Evolutionary conservation across 116 monocot species (phyloP).

Genomic region (Papilionanthe hybrid): DNA sequence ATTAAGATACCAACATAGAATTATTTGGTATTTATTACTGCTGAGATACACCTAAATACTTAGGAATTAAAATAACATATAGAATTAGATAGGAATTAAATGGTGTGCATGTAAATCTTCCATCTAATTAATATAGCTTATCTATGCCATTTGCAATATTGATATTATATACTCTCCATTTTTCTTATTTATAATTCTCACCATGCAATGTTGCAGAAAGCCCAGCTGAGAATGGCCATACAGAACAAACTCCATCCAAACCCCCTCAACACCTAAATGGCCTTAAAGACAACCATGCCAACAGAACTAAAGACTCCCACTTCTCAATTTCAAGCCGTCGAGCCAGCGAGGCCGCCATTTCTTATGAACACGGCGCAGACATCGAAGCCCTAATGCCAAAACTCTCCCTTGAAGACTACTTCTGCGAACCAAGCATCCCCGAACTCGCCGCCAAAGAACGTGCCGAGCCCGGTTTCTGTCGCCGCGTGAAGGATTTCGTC

Average conservation of each 20-base stretch:
- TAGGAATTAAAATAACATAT: too few species aligned
- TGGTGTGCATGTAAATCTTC: too few species aligned
- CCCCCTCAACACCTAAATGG: conserved; percentile 11
- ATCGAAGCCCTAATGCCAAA: conserved; percentile 75
- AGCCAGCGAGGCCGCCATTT: conserved; percentile 30
- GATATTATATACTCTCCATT: too few species aligned
- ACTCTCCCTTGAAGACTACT: conserved; percentile 64
- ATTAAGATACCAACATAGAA: too few species aligned
- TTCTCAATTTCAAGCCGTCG: conserved; percentile 15
- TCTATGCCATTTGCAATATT: too few species aligned
- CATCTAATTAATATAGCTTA: too few species aligned
- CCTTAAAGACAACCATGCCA: not conserved
- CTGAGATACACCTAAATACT: too few species aligned
- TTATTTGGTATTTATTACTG: too few species aligned
- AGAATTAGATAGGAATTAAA: too few species aligned
- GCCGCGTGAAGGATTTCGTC: conserved; percentile 65
- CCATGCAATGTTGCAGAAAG: conserved; percentile 8
- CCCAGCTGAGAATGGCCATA: conserved; percentile 17
- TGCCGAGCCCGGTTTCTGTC: conserved; percentile 75
- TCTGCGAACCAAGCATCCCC: conserved; percentile 61
- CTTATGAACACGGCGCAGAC: conserved; percentile 57
- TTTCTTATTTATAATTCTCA: too few species aligned
- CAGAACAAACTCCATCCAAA: conserved; percentile 17
- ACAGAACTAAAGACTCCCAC: conserved; percentile 11
- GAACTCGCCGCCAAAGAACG: conserved; percentile 90